Percentiles rank a stretch among this genome's conserved stretches.
phyloP scores from a whole-genome alignment of 2,329 filamentous ascomycete species.

The Trichophaea hybrida region DNA sequence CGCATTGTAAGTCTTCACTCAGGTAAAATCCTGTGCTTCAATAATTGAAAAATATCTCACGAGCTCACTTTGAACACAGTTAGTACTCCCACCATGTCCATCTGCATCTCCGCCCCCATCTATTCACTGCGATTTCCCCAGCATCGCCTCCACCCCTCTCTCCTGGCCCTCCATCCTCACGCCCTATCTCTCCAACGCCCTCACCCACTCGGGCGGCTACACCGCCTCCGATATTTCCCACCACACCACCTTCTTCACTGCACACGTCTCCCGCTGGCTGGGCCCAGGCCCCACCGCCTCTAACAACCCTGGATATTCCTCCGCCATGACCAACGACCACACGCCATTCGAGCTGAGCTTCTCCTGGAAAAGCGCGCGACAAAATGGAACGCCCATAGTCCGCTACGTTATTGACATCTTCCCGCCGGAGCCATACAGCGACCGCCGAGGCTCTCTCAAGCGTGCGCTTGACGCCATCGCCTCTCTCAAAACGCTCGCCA shows the following conservation, averaged over 20 bases:
- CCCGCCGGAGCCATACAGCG: not conserved
- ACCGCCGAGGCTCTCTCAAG: not conserved
- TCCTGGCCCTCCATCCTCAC: not conserved
- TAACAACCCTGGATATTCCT: not conserved
- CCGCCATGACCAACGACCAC: constrained; percentile 1
- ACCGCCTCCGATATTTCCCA: not conserved
- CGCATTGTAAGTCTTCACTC: not conserved
- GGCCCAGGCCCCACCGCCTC: not conserved
- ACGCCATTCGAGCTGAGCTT: constrained; percentile 1
- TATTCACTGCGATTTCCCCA: not conserved
- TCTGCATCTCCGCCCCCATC: not conserved
- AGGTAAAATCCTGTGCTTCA: too few species aligned
- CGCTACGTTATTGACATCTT: not conserved
- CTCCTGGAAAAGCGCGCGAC: not conserved
- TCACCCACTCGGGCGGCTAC: not conserved
- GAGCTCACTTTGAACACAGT: too few species aligned
- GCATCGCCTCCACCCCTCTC: too few species aligned
- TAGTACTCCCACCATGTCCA: too few species aligned
- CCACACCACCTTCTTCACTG: constrained; percentile 1
- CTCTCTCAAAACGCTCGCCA: not conserved
- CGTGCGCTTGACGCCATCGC: not conserved
- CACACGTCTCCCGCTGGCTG: not conserved
- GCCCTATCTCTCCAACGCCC: not conserved
- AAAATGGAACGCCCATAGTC: not conserved
- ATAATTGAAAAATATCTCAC: too few species aligned